These are phyloP conservation scores for Magnolia sinica DNA, from an alignment of 164 flowering plant species.

Conservation along the genomic window DNA sequence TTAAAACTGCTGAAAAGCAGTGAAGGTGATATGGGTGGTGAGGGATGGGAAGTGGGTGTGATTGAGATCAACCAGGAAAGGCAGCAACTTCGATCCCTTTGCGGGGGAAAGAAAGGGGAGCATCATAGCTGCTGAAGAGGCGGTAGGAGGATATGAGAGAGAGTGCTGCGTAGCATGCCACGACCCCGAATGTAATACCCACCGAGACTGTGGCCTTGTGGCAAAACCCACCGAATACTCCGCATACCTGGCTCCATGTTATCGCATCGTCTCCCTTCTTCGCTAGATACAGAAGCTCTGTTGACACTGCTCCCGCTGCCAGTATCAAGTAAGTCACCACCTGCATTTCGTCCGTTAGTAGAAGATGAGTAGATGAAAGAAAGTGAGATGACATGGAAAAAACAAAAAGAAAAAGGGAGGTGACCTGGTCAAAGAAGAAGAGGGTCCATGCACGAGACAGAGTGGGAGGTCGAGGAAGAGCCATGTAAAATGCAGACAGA, in stretches of 20 bases:
- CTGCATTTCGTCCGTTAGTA: constrained; percentile 23
- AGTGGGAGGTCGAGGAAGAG: constrained; percentile 55
- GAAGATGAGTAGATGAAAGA: neutral
- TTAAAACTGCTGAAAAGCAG: neutral
- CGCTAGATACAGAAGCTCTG: constrained; percentile 67
- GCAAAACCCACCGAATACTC: constrained; percentile 55
- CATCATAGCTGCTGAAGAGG: constrained; percentile 71
- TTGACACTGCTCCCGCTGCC: constrained; percentile 68
- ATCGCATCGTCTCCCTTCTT: constrained; percentile 59
- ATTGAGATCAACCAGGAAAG: constrained; percentile 14
- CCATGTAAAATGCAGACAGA: constrained; percentile 59
- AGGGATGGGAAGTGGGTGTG: neutral
- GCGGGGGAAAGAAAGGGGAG: constrained; percentile 33
- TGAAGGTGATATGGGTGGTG: neutral
- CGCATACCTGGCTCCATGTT: constrained; percentile 68
- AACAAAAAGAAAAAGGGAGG: neutral
- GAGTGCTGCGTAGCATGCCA: constrained; percentile 50
- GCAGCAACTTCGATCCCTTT: constrained; percentile 32
- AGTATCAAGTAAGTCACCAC: constrained; percentile 62
- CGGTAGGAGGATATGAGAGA: constrained; percentile 81
- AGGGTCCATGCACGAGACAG: constrained; percentile 67
- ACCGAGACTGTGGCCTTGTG: constrained; percentile 54
- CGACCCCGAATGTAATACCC: constrained; percentile 49
- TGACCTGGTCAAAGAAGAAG: constrained; percentile 84
- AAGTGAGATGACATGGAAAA: neutral